A percentile compares a stretch with the other conserved stretches of the same genome.
phyloP scores from a whole-genome alignment of 352 stramenopile species.

The Phytophthora ramorum region DNA sequence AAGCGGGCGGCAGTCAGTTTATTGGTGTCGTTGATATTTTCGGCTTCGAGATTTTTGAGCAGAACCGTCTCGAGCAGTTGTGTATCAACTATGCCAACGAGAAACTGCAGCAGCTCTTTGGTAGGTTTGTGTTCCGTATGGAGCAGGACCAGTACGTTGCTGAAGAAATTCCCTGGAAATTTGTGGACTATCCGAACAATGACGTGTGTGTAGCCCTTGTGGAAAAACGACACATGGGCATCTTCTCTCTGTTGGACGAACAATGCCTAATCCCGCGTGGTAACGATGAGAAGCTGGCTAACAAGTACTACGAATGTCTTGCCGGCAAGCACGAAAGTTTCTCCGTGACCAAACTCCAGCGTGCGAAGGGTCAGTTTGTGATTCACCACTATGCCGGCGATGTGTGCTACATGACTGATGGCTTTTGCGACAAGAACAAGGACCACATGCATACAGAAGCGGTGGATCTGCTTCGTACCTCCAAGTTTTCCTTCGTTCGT shows the following conservation, averaged over 20 bases:
- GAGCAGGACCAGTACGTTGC: constrained; percentile 86
- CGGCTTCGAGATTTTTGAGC: constrained; percentile 91
- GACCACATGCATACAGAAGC: constrained; percentile 89
- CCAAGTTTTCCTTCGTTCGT: constrained; percentile 68
- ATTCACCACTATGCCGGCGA: constrained; percentile 89
- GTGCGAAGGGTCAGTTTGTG: constrained; percentile 84
- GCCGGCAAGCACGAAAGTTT: constrained; percentile 70
- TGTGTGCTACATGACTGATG: constrained; percentile 82
- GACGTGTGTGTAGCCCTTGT: constrained; percentile 80
- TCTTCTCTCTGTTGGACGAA: constrained; percentile 88
- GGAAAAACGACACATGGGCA: constrained; percentile 74
- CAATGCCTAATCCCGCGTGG: constrained; percentile 85
- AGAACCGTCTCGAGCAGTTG: constrained; percentile 93
- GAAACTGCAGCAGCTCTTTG: constrained; percentile 89
- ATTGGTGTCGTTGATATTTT: constrained; percentile 94
- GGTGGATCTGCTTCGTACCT: constrained; percentile 75
- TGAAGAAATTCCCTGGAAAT: constrained; percentile 90
- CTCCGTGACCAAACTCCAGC: constrained; percentile 71
- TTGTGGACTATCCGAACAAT: constrained; percentile 91
- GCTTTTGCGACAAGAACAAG: constrained; percentile 93
- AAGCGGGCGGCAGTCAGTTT: constrained; percentile 67
- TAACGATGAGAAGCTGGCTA: constrained; percentile 85
- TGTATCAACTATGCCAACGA: constrained; percentile 93
- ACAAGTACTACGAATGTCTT: constrained; percentile 83
- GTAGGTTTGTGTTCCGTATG: constrained; percentile 84